Evolutionary conservation across 352 stramenopile species (phyloP).

Genomic region (Phytophthora rubi): DNA sequence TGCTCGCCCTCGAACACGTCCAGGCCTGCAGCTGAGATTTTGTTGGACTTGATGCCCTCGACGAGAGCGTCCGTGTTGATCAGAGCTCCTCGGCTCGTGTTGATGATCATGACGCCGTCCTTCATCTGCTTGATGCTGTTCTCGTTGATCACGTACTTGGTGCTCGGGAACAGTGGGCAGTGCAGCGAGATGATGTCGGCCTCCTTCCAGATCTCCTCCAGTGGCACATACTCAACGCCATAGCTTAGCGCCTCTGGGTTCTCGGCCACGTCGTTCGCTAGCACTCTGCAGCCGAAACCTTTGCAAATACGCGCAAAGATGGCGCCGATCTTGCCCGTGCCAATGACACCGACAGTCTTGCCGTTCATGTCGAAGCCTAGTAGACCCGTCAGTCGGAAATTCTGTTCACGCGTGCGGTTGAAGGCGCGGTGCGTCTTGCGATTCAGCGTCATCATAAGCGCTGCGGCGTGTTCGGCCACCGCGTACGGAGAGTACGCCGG

Average conservation of each 20-base stretch:
- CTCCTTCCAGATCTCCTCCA: conserved; percentile 61
- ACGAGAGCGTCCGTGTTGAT: conserved; percentile 88
- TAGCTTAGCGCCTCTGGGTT: conserved; percentile 51
- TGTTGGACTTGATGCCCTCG: conserved; percentile 73
- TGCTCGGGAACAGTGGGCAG: conserved; percentile 83
- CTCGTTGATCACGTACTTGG: conserved; percentile 85
- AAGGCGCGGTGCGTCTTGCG: conserved; percentile 78
- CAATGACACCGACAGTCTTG: conserved; percentile 77
- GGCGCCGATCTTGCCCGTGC: conserved; percentile 61
- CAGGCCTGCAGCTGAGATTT: conserved; percentile 79
- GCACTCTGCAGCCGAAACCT: conserved; percentile 50
- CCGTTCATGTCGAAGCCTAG: conserved; percentile 72
- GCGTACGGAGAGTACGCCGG: conserved; percentile 82
- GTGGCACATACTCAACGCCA: conserved; percentile 42
- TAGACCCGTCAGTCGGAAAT: conserved; percentile 70
- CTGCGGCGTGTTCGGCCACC: conserved; percentile 79
- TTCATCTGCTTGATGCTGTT: conserved; percentile 89
- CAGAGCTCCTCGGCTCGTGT: conserved; percentile 87
- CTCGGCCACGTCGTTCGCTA: conserved; percentile 72
- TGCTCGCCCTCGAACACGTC: conserved; percentile 90
- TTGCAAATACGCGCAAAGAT: conserved; percentile 56
- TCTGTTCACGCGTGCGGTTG: conserved; percentile 77
- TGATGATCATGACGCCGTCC: conserved; percentile 90
- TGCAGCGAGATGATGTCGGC: conserved; percentile 89
- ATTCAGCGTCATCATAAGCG: conserved; percentile 85